These are phyloP conservation scores for Chlamydomonas eustigma DNA, from an alignment of 139 green algal genomes.

Conservation along the genomic window DNA sequence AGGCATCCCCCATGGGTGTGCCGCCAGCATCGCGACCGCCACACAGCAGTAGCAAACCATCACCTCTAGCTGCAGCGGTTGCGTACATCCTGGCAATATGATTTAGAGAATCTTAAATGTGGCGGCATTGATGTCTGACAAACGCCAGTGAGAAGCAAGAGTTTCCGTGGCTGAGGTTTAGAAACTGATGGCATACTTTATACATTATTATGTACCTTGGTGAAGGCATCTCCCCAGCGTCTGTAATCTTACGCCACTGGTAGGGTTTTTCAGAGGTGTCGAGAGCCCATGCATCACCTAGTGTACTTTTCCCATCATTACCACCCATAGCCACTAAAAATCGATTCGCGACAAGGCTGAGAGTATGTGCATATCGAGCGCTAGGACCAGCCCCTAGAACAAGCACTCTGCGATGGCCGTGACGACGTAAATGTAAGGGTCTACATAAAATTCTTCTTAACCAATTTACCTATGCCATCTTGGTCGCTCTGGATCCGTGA, in stretches of 20 bases:
- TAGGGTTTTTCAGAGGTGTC: conserved; percentile 99
- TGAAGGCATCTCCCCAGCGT: conserved; percentile 72
- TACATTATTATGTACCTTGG: no score
- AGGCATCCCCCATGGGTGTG: conserved; percentile 85
- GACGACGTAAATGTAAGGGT: background rate
- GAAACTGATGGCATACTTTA: no score
- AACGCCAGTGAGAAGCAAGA: no score
- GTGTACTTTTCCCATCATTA: conserved; percentile 91
- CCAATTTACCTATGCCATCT: conserved; percentile 83
- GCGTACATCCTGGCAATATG: conserved; percentile 90
- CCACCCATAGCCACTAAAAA: conserved; percentile 96
- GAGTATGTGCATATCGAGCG: conserved; percentile 92
- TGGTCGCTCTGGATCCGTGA: conserved; percentile 84
- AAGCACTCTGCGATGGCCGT: conserved; percentile 69
- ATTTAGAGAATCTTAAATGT: no score
- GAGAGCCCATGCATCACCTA: conserved; percentile 91
- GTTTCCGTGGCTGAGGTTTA: no score
- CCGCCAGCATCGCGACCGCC: conserved; percentile 82
- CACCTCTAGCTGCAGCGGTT: conserved; percentile 81
- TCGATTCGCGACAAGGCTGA: conserved; percentile 93
- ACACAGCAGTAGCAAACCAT: conserved; percentile 94
- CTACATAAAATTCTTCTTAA: background rate
- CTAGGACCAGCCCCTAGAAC: conserved; percentile 91
- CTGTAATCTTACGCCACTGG: conserved; percentile 88
- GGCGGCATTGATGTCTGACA: no score